Evolutionary conservation across 2,329 filamentous ascomycete genomes (phyloP).

Genomic region (Magnaporthales sp.): DNA sequence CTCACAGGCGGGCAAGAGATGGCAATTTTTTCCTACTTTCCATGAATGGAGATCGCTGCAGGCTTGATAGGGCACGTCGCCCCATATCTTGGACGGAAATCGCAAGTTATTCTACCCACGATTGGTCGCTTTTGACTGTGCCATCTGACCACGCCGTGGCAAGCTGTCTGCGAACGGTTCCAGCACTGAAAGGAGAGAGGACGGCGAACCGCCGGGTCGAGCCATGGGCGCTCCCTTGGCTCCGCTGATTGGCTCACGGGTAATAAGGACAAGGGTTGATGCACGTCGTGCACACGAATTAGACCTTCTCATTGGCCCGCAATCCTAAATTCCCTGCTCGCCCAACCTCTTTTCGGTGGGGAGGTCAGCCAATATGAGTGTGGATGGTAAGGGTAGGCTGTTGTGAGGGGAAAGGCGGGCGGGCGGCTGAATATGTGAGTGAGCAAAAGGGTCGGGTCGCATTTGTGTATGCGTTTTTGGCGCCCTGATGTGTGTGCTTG

Average conservation of each 20-base stretch:
- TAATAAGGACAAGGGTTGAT: constrained; percentile 3
- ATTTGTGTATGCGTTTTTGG: neutral
- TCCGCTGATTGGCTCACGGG: neutral
- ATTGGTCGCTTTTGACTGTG: neutral
- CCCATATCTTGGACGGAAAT: neutral
- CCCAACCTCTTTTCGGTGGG: constrained; percentile 6
- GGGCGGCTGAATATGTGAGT: constrained; percentile 15
- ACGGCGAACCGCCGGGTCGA: neutral
- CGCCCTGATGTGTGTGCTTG: neutral
- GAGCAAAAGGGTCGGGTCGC: neutral
- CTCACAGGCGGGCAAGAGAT: neutral
- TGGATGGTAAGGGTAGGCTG: constrained; percentile 5
- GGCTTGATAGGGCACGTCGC: neutral
- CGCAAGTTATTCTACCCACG: neutral
- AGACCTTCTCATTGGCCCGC: constrained; percentile 8
- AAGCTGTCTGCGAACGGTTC: neutral
- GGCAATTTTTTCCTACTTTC: neutral
- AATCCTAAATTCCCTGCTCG: constrained; percentile 6
- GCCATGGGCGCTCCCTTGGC: neutral
- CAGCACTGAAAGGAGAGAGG: neutral
- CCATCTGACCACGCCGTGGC: neutral
- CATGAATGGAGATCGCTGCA: neutral
- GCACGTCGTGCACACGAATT: constrained; percentile 7
- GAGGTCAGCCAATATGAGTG: constrained; percentile 11
- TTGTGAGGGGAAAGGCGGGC: constrained; percentile 1